Evolutionary conservation across 176 grass and related monocot genomes (phyloP).

Genomic region (Carex parvula): DNA sequence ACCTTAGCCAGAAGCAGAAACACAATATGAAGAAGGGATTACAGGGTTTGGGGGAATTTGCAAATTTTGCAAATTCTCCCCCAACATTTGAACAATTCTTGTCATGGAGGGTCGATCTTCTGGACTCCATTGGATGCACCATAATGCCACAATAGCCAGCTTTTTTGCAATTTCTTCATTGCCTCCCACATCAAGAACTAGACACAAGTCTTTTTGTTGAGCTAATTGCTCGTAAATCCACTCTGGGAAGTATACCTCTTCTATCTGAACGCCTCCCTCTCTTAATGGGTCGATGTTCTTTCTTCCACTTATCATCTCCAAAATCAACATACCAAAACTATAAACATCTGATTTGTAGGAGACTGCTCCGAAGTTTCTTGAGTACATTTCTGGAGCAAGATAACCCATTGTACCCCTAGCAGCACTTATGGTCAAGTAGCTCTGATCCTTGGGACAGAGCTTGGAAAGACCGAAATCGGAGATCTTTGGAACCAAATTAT

Average conservation of each 20-base stretch:
- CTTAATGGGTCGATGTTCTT: background rate
- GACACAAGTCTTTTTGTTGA: background rate
- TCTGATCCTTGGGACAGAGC: conserved; percentile 19
- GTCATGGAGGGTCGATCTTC: conserved; percentile 18
- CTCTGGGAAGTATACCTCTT: conserved; percentile 25
- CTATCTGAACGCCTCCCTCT: background rate
- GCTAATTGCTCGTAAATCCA: conserved; percentile 48
- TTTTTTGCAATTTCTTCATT: background rate
- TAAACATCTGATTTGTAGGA: conserved; percentile 23
- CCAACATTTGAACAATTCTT: conserved; percentile 31
- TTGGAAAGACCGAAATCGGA: conserved; percentile 34
- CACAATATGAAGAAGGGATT: too few species aligned
- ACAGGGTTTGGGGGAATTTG: conserved; percentile 9
- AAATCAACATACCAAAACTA: conserved; percentile 26
- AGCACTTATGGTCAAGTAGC: background rate
- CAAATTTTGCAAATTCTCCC: background rate
- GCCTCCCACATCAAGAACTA: background rate
- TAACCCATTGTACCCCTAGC: background rate
- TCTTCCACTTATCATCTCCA: conserved; percentile 37
- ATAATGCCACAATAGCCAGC: too few species aligned
- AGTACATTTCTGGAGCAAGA: background rate
- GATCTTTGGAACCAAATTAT: conserved; percentile 16
- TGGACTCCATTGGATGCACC: conserved; percentile 35
- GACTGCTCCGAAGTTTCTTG: background rate
- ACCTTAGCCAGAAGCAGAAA: too few species aligned